Conservation (phyloP, 148 eudicot genomes). For the Nyssa sinensis region DNA sequence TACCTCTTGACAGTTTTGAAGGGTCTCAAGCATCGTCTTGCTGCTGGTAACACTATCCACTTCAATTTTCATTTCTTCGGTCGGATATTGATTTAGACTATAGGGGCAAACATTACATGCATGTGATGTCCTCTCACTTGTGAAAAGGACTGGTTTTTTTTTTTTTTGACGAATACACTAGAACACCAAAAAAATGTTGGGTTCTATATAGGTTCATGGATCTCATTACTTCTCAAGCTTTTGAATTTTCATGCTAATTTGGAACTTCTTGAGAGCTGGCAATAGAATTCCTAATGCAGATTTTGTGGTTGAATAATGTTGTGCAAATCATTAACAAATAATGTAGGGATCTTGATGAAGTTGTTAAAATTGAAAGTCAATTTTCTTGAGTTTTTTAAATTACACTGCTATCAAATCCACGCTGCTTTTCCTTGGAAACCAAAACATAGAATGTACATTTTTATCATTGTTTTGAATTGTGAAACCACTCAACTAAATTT, state of each 20-base stretch:
- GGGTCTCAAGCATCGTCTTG: slow-evolving; percentile 94
- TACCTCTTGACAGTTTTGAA: slow-evolving; percentile 83
- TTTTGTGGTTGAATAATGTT: neutral
- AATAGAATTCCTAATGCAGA: neutral
- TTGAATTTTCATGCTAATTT: neutral
- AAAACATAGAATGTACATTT: neutral
- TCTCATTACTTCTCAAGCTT: neutral
- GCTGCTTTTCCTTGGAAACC: neutral
- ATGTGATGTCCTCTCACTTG: neutral
- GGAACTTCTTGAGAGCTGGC: neutral
- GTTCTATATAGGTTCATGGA: neutral
- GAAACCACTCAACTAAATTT: neutral
- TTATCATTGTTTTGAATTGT: neutral
- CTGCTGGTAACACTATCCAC: slow-evolving; percentile 65
- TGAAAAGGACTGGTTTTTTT: neutral
- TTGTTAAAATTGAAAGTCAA: neutral
- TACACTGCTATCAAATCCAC: neutral
- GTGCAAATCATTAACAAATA: neutral
- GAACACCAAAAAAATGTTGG: neutral
- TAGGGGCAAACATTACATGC: neutral
- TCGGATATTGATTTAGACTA: neutral
- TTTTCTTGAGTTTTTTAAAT: neutral
- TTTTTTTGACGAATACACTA: neutral
- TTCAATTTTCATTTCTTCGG: neutral
- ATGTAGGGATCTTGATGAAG: neutral